These are phyloP conservation scores for Umbellularia californica DNA, from an alignment of 164 flowering plant species.

Conservation along the genomic window DNA sequence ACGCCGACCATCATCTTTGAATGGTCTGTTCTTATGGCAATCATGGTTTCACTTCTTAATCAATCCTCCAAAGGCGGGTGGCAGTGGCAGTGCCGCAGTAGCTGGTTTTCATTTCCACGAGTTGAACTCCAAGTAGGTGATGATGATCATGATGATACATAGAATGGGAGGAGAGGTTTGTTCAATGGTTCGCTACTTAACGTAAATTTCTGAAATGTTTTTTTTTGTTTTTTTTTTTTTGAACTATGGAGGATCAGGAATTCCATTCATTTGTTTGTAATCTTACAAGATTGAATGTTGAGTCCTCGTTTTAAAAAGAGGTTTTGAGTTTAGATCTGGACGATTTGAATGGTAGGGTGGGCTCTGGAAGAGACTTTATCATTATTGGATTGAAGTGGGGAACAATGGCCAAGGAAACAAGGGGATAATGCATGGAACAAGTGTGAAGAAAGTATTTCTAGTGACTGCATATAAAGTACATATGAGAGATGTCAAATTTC, in stretches of 20 bases:
- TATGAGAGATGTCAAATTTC: not conserved
- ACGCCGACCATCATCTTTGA: constrained; percentile 73
- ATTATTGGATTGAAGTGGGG: not conserved
- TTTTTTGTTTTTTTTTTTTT: too few species aligned
- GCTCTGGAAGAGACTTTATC: not conserved
- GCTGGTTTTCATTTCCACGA: constrained; percentile 45
- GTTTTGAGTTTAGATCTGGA: not conserved
- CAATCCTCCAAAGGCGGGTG: constrained; percentile 34
- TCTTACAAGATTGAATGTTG: too few species aligned
- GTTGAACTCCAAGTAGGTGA: too few species aligned
- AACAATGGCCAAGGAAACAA: not conserved
- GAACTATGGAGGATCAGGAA: too few species aligned
- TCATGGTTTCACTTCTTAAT: too few species aligned
- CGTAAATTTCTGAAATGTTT: too few species aligned
- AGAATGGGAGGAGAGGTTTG: too few species aligned
- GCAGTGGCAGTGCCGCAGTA: not conserved
- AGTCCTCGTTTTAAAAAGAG: not conserved
- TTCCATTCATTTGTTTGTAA: too few species aligned
- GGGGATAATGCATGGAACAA: not conserved
- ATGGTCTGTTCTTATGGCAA: constrained; percentile 80
- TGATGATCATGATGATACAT: too few species aligned
- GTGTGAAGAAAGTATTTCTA: not conserved
- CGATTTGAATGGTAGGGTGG: not conserved
- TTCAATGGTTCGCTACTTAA: too few species aligned
- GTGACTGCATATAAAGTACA: not conserved